phyloP scores from a whole-genome alignment of 192 early-diverging fungal species.

The Coemansia sp. region DNA sequence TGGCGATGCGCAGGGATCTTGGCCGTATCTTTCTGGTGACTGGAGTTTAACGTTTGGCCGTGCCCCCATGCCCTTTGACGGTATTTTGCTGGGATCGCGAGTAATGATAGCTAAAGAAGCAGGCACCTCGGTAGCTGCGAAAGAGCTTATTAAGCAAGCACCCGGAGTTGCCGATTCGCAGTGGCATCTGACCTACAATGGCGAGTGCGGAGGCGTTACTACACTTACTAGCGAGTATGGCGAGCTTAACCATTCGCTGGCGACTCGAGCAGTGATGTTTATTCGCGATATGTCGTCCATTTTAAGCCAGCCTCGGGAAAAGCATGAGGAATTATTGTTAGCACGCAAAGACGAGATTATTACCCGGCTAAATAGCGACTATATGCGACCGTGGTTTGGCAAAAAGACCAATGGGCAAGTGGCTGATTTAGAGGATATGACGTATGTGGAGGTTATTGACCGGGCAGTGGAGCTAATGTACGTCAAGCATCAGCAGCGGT shows the following conservation, averaged over 20 bases:
- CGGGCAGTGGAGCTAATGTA: conserved; percentile 84
- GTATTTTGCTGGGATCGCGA: conserved; percentile 92
- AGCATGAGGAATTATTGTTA: conserved; percentile 67
- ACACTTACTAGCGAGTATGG: conserved; percentile 87
- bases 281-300: conserved; percentile 82
- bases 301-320: conserved; percentile 78
- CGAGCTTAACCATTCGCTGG: conserved; percentile 91
- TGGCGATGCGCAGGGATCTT: conserved; percentile 78
- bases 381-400: conserved; percentile 91
- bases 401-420: conserved; percentile 69
- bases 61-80: conserved; percentile 95
- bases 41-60: conserved; percentile 78
- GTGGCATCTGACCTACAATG: conserved; percentile 84
- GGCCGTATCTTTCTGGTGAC: conserved; percentile 91
- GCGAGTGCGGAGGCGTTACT: conserved; percentile 73
- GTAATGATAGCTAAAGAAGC: conserved; percentile 93
- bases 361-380: conserved; percentile 65
- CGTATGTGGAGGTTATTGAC: conserved; percentile 81
- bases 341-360: conserved; percentile 77
- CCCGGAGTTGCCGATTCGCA: conserved; percentile 75
- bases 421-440: conserved; percentile 88
- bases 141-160: conserved; percentile 82
- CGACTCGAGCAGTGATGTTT: conserved; percentile 74
- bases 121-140: conserved; percentile 70
- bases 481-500: conserved; percentile 69